Evolutionary conservation across 192 early-diverging fungal species (phyloP).

Genomic region (Coemansia sp.): DNA sequence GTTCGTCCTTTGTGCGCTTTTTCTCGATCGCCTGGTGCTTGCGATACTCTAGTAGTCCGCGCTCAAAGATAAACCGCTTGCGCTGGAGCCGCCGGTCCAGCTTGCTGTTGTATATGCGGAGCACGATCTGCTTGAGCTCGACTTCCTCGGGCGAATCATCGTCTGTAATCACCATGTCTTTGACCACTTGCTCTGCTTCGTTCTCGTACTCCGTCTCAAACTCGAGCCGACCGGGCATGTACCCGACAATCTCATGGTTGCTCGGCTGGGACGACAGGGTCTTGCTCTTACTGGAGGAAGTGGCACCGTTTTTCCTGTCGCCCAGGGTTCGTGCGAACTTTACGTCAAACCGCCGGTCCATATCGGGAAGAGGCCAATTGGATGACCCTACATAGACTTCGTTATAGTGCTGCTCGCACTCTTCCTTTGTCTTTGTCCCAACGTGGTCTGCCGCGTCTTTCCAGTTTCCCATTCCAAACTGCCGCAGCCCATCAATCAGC

Average conservation of each 20-base stretch:
- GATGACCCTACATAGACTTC: slow-evolving; percentile 74
- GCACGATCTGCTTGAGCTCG: slow-evolving; percentile 83
- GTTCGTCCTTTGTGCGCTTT: slow-evolving; percentile 82
- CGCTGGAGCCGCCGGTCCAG: slow-evolving; percentile 78
- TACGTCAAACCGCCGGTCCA: slow-evolving; percentile 66
- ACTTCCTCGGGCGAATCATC: slow-evolving; percentile 82
- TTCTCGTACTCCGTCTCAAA: slow-evolving; percentile 97
- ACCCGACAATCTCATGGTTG: slow-evolving; percentile 95
- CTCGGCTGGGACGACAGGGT: slow-evolving; percentile 80
- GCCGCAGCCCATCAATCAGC: slow-evolving; percentile 86
- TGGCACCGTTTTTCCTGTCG: slow-evolving; percentile 18
- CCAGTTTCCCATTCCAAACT: slow-evolving; percentile 97
- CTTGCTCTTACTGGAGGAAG: slow-evolving; percentile 48
- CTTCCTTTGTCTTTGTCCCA: slow-evolving; percentile 82
- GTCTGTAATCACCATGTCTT: slow-evolving; percentile 90
- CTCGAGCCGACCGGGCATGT: slow-evolving; percentile 94
- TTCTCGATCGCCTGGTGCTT: slow-evolving; percentile 77
- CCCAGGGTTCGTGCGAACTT: slow-evolving; percentile 14
- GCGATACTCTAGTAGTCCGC: slow-evolving; percentile 82
- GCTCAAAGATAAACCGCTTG: slow-evolving; percentile 89
- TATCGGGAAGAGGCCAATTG: slow-evolving; percentile 82
- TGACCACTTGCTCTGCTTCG: slow-evolving; percentile 91
- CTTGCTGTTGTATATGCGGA: slow-evolving; percentile 90
- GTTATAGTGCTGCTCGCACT: slow-evolving; percentile 89
- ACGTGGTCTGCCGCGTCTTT: slow-evolving; percentile 91